Evolutionary conservation across 1,284 basidiomycete genomes (phyloP), one percentile per base, ranked within the genome.

Genomic region (Flammula alnicola): DNA sequence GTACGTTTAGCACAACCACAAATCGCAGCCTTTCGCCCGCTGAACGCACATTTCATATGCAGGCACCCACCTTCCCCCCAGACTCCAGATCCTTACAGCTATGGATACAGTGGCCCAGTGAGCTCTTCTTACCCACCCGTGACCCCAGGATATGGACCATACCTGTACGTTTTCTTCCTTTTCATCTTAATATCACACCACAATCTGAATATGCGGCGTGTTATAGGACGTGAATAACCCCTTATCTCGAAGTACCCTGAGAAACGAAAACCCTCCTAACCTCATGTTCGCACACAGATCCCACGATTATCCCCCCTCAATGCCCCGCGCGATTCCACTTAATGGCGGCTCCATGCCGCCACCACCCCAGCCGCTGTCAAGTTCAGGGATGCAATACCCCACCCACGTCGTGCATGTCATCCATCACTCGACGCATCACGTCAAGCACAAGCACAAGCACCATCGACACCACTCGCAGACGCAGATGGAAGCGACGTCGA

Each of bases 361-460:
- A 17, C 26, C 23, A 8, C 20, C 36, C n/a, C n/a, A n/a, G n/a
- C n/a, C n/a, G n/a, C n/a, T n/a, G n/a, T n/a, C n/a, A 10, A 46
- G 35, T 12, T 35, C 33, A 16, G 23, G 25, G 3, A 23, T 19
- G 31, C 47, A 48, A n/a, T 50, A 49, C 27, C 30, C 40, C 6
- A 25, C 23, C 30, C 44, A 46, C 10, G 41, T 51, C 16, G 46
- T 51, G 5, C 54, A 42, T 12, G 47, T 55, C 11, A 41, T 55
- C 10, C 48, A 54, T 33, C 47, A 54, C 33, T 47, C 49, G 11
- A 45, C 50, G 33, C 47, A 61, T 33, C 46, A 56, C 36, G 40
- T 36, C 12, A 46, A 48, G 29, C 50, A 52, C 7, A 53, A 55
- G 23, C 59, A 61, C 32, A 59, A 49, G 17, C 46, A 51, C 12